A percentile compares a stretch with the other conserved stretches of the same genome.
phyloP scores from a whole-genome alignment of 768 basidiomycete species.

The Cytidiella melzeri region DNA sequence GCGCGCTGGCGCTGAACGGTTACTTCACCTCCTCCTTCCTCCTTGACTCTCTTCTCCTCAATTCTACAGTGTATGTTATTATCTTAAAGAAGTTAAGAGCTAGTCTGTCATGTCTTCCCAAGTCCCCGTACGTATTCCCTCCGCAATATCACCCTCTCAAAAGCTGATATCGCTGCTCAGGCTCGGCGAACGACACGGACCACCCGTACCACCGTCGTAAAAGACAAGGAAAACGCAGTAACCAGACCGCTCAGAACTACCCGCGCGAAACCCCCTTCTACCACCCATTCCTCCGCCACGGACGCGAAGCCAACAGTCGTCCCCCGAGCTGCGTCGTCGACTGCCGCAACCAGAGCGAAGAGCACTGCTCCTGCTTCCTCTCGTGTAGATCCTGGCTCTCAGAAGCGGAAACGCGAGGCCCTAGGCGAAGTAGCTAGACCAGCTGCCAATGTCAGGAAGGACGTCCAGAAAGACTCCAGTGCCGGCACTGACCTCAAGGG shows the following conservation, averaged over 20 bases:
- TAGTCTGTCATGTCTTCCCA: slow-evolving; percentile 33
- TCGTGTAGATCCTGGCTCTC: slow-evolving; percentile 41
- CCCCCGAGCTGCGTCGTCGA: slow-evolving; percentile 37
- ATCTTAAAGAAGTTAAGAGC: slow-evolving; percentile 7
- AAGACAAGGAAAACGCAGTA: slow-evolving; percentile 66
- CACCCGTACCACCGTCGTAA: slow-evolving; percentile 43
- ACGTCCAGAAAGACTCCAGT: slow-evolving; percentile 24
- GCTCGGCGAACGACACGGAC: slow-evolving; percentile 57
- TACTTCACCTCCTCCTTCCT: slow-evolving; percentile 6
- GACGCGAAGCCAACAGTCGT: slow-evolving; percentile 29
- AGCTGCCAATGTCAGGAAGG: slow-evolving; percentile 42
- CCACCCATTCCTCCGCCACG: slow-evolving; percentile 26
- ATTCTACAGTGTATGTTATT: slow-evolving; percentile 6
- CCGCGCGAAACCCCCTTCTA: slow-evolving; percentile 51
- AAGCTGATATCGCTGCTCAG: slow-evolving; percentile 31
- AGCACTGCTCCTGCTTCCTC: slow-evolving; percentile 35
- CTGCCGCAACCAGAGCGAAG: slow-evolving; percentile 51
- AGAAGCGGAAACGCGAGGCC: slow-evolving; percentile 72
- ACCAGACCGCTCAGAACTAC: slow-evolving; percentile 57
- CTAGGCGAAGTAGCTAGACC: slow-evolving; percentile 62
- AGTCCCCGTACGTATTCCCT: slow-evolving; percentile 35
- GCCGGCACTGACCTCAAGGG: slow-evolving; percentile 38
- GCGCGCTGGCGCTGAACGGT: slow-evolving; percentile 3
- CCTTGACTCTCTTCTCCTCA: slow-evolving; percentile 2
- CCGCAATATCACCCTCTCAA: background rate